Conservation (phyloP, 139 green algal genomes). For the Pleodorina starrii region DNA sequence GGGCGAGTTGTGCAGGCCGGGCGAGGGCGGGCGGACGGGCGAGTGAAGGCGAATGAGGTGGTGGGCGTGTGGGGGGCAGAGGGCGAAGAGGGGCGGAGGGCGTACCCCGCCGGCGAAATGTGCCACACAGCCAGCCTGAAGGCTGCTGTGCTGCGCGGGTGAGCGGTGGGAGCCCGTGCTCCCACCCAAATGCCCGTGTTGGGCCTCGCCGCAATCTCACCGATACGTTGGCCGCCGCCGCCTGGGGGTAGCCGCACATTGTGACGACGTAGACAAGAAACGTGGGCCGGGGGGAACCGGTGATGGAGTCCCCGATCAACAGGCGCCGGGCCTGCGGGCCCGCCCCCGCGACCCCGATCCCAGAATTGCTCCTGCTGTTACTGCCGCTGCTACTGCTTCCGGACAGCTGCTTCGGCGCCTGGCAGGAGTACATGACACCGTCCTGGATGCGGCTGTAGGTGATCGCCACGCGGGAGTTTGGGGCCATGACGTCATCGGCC, state of each 20-base stretch:
- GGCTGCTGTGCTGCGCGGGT: background rate
- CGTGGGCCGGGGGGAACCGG: background rate
- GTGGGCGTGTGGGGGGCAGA: background rate
- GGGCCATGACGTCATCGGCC: background rate
- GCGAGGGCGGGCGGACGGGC: no score
- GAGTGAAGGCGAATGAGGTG: no score
- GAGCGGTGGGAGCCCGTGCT: background rate
- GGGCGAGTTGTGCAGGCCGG: background rate
- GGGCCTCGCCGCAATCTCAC: background rate
- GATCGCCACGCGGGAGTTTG: background rate
- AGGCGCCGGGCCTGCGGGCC: background rate
- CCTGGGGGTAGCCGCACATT: background rate
- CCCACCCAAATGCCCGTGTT: background rate
- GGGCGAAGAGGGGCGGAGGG: background rate
- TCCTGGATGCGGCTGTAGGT: background rate
- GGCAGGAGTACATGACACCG: constrained; percentile 9
- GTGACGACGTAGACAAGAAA: background rate
- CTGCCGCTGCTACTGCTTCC: background rate
- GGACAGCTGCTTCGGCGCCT: background rate
- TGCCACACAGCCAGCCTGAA: no score
- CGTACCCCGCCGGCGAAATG: no score
- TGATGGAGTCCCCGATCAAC: background rate
- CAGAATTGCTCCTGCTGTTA: background rate
- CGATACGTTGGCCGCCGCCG: background rate
- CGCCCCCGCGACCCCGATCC: background rate